These are phyloP conservation scores for Neurospora hispaniola DNA, from an alignment of 495 filamentous ascomycete genomes.

Conservation along the genomic window DNA sequence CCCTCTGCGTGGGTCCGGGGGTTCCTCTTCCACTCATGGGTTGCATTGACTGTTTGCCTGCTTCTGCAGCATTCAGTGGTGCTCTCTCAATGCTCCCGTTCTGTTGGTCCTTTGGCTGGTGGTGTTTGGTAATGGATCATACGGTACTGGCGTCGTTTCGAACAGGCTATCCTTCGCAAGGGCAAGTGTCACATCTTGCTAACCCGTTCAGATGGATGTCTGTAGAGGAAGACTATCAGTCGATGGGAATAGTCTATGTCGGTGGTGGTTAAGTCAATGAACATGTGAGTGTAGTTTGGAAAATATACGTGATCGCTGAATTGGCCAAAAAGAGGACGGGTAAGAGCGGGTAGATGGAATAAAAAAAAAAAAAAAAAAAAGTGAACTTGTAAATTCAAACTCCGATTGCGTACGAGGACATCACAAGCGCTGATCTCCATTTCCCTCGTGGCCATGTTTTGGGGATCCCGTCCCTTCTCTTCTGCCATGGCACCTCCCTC, in stretches of 20 bases:
- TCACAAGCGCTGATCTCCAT: background rate
- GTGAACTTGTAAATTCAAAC: background rate
- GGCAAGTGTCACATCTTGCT: background rate
- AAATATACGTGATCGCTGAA: background rate
- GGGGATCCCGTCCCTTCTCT: background rate
- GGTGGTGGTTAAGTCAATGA: background rate
- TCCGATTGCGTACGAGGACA: background rate
- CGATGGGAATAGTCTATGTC: background rate
- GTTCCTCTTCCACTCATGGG: slow-evolving; percentile 26
- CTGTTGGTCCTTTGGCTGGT: background rate
- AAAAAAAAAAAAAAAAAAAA: background rate
- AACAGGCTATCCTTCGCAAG: background rate
- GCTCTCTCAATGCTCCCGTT: background rate
- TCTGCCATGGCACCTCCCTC: background rate
- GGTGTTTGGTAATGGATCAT: background rate
- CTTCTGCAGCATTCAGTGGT: background rate
- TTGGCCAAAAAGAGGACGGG: background rate
- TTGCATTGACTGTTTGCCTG: slow-evolving; percentile 30
- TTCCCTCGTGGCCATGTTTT: background rate
- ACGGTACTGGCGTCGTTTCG: background rate
- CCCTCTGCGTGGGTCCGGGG: slow-evolving; percentile 27
- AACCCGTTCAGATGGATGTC: background rate
- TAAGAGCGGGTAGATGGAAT: background rate
- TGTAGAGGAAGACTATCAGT: background rate
- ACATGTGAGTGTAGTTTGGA: background rate